Base-by-base conservation (phyloP, 176 grass and related monocot species). In the Eremochloa ophiuroides region DNA sequence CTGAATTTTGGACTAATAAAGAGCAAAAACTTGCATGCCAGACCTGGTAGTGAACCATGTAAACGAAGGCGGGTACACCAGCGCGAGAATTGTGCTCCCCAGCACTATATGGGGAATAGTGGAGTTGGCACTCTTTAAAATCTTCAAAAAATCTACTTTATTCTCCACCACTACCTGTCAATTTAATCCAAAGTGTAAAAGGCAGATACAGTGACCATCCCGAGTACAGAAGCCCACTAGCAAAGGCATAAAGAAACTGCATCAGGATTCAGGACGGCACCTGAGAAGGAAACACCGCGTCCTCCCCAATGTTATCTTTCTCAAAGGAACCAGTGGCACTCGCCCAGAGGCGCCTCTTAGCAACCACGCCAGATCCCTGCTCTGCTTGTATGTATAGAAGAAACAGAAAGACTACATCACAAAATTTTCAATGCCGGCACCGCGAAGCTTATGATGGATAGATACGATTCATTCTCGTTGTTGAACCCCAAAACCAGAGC, bases 1-100 rank as follows among this genome's bases (percentile, higher is more conserved):
- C 65, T 65, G 28, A 82, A 85, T 8, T 8, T 16, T 22, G 62
- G n/a, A 69, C 8, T 44, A 61, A 30, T 37, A 68, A 30, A 23
- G 55, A 8, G 34, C 22, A 67, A 72, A 56, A 84, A 15, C 28
- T 72, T 16, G 37, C 0, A 48, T 9, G 1, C 58, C 74, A 35
- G 13, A 98, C 93, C 93, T 93, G 82, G 82, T 98, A 65, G 96
- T 98, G 82, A 98, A 98, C 96, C 93, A 98, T 78, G 93, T 90
- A 73, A 98, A 98, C 8, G 96, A 98, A 51, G 93, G 88, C 7
- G 96, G 96, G 62, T 95, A 95, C 80, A 88, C 79, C 75, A 98
- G 90, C 11, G 96, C 96, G 46, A 98, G 87, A 40, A 95, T 58
- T 43, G 96, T 98, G 72, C 96, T 98, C 62, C 85, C 90, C 64